These are phyloP conservation scores for Sindora glabra DNA, from an alignment of 306 rosid species.

Conservation along the genomic window DNA sequence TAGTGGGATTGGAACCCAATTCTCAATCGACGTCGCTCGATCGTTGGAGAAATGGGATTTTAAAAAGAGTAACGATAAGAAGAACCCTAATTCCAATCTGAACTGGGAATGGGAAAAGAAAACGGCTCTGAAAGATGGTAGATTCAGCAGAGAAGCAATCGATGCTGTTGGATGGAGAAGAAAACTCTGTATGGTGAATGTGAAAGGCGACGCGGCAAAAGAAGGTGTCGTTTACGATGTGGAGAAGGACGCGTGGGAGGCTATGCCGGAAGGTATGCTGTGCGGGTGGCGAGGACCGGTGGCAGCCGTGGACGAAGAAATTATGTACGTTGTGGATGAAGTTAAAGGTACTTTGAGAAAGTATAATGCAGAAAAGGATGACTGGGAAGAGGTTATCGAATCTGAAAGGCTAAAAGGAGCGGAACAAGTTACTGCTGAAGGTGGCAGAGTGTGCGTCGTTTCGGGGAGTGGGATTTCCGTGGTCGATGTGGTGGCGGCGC, in stretches of 20 bases:
- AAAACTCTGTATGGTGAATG: conserved; percentile 72
- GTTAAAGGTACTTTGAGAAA: conserved; percentile 36
- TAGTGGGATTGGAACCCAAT: conserved; percentile 69
- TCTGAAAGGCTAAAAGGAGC: conserved; percentile 49
- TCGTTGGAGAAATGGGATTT: conserved; percentile 49
- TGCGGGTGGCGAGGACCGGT: conserved; percentile 84
- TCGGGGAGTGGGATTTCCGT: conserved; percentile 40
- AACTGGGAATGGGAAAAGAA: conserved; percentile 44
- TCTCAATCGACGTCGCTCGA: conserved; percentile 44
- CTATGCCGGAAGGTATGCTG: conserved; percentile 77
- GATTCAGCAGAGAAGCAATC: conserved; percentile 72
- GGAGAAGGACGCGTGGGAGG: conserved; percentile 45
- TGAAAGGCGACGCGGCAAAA: conserved; percentile 47
- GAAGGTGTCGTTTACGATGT: conserved; percentile 62
- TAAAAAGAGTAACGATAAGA: too few species aligned
- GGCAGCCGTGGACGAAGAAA: conserved; percentile 74
- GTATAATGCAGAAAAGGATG: conserved; percentile 33
- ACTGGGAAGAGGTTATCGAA: conserved; percentile 46
- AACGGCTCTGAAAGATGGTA: conserved; percentile 31
- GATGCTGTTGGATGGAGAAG: conserved; percentile 86
- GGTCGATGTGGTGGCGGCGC: conserved; percentile 36
- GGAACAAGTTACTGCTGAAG: conserved; percentile 47
- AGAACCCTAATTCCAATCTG: background rate
- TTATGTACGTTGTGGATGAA: conserved; percentile 67
- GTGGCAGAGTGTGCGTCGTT: conserved; percentile 53